phyloP scores from a whole-genome alignment of 2,329 filamentous ascomycete genomes.

The Paraconiothyrium brasiliense region DNA sequence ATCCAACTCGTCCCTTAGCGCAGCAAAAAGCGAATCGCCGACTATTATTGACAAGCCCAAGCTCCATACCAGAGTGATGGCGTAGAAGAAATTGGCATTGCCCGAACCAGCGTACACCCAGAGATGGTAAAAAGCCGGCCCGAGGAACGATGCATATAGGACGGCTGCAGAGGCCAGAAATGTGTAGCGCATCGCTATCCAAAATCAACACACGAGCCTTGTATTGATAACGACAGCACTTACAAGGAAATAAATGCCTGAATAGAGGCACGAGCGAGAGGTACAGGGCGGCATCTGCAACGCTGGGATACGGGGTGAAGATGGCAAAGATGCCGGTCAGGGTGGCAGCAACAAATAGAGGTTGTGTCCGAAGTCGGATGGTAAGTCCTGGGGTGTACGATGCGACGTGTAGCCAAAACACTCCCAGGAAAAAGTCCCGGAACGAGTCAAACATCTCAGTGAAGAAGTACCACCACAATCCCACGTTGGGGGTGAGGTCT shows the following conservation, averaged over 20 bases:
- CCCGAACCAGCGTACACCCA: conserved; percentile 99
- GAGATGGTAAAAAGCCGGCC: conserved; percentile 93
- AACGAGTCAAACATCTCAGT: conserved; percentile 99
- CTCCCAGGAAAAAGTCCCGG: conserved; percentile 93
- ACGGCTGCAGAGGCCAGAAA: conserved; percentile 86
- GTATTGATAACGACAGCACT: not conserved
- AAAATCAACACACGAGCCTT: conserved; percentile 18
- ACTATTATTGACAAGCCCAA: conserved; percentile 86
- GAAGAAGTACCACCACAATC: conserved; percentile 99
- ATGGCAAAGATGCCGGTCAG: conserved; percentile 89
- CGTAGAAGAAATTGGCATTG: conserved; percentile 99
- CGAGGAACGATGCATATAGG: conserved; percentile 86
- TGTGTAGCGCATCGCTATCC: conserved; percentile 84
- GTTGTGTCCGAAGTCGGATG: conserved; percentile 83
- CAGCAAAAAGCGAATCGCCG: conserved; percentile 87
- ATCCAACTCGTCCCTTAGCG: conserved; percentile 93
- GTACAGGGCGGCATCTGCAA: conserved; percentile 88
- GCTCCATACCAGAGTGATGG: conserved; percentile 98
- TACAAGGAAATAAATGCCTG: conserved; percentile 81
- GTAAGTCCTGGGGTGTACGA: conserved; percentile 89
- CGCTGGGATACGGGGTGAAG: conserved; percentile 96
- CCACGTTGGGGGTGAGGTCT: conserved; percentile 93
- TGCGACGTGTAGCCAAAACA: conserved; percentile 96
- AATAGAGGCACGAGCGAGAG: conserved; percentile 84
- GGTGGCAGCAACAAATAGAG: conserved; percentile 84